Base-by-base conservation (phyloP, 371 early-diverging fungal species). In the Edhazardia aedis region DNA sequence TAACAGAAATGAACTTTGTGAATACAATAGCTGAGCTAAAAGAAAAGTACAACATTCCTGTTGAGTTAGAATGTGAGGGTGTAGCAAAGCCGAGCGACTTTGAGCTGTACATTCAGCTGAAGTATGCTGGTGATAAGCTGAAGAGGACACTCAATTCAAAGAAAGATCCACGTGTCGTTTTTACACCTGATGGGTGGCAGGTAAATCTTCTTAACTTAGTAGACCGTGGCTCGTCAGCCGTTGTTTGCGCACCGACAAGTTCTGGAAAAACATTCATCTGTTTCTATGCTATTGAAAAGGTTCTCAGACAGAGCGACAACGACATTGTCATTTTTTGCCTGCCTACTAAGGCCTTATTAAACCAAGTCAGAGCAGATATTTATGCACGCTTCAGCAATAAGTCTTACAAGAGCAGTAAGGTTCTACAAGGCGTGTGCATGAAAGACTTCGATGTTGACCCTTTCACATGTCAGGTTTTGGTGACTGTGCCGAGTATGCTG, bases 231-330 rank as follows among this genome's bases (percentile, higher is more conserved):
- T 4, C n/a, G 6, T 12, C 6, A 7, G 75, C 72, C 1, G 62
- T 78, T 4, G 67, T 78, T 23, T 67, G 66, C 47, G 77, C 78
- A n/a, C 79, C 79, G 7, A 78, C 78, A 18, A 67, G 69, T 45
- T 63, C 71, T 0, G 79, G 79, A 30, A 78, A 78, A 55, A 78
- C 79, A 11, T 78, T 77, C 61, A 75, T 78, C 29, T 70, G 75
- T 44, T 78, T 69, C 61, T 78, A 78, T 65, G 77, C 77, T 4
- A 76, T 78, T 50, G 77, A 78, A 56, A 75, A 74, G 52, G 67
- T 78, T 25, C 62, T 78, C 33, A 24, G 47, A n/a, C 53, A 58
- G 7, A 59, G 64, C 37, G 70, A 74, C n/a, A 60, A 58, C 36
- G 67, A 67, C 53, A 65, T 65, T 60, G 76, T 64, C 37, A 55